phyloP scores from a whole-genome alignment of 2,329 filamentous ascomycete species.

The Hypomyces rosellus region DNA sequence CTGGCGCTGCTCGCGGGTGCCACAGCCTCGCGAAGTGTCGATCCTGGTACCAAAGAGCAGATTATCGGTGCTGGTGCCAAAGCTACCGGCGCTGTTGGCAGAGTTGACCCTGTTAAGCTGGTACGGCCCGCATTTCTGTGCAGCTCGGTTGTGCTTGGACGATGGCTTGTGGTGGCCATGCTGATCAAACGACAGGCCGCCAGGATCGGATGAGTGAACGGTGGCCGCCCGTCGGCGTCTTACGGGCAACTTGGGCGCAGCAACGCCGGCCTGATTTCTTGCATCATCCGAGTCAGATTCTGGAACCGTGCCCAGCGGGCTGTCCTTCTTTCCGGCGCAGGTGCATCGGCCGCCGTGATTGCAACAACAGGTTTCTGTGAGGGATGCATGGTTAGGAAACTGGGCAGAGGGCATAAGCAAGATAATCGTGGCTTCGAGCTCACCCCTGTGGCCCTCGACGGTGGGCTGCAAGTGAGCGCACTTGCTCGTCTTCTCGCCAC shows the following conservation, averaged over 20 bases:
- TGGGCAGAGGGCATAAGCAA: slow-evolving; percentile 6
- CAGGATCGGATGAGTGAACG: slow-evolving; percentile 53
- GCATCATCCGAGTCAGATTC: slow-evolving; percentile 56
- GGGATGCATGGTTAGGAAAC: slow-evolving; percentile 6
- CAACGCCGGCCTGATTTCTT: slow-evolving; percentile 18
- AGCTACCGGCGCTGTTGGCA: slow-evolving; percentile 45
- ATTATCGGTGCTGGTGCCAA: slow-evolving; percentile 38
- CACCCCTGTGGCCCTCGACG: slow-evolving; percentile 54
- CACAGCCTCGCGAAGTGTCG: slow-evolving; percentile 32
- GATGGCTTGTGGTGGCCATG: slow-evolving; percentile 59
- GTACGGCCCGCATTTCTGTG: slow-evolving; percentile 58
- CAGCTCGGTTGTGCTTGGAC: slow-evolving; percentile 53
- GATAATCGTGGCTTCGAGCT: slow-evolving; percentile 24
- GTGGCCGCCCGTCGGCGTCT: slow-evolving; percentile 56
- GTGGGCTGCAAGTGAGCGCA: slow-evolving; percentile 54
- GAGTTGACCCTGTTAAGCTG: slow-evolving; percentile 53
- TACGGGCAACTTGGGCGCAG: slow-evolving; percentile 35
- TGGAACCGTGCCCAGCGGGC: slow-evolving; percentile 53
- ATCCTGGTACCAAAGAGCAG: slow-evolving; percentile 33
- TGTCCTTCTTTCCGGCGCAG: slow-evolving; percentile 58
- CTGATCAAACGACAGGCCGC: slow-evolving; percentile 52
- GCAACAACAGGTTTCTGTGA: slow-evolving; percentile 60
- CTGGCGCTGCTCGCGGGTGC: slow-evolving; percentile 42
- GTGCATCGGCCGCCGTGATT: slow-evolving; percentile 63
- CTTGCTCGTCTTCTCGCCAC: slow-evolving; percentile 81